These are phyloP conservation scores for Teratosphaeria zuluensis DNA, from an alignment of 2,329 filamentous ascomycete species.

Conservation along the genomic window DNA sequence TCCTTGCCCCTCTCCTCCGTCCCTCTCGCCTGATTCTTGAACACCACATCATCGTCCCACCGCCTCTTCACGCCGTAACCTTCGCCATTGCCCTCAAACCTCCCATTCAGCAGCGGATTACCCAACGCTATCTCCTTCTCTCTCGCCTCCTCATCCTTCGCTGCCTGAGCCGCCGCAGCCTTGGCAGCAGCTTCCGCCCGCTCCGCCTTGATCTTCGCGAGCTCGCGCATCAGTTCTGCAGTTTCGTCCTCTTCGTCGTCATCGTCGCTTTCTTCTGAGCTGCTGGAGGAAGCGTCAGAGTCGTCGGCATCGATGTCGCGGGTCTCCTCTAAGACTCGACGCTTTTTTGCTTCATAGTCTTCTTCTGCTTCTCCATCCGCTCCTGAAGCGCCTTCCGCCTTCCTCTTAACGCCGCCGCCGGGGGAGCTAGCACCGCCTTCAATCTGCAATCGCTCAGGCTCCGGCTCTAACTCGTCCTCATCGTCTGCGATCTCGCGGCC, in stretches of 20 bases:
- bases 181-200: conserved; percentile 70
- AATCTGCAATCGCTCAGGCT: conserved; percentile 32
- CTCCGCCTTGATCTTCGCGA: conserved; percentile 89
- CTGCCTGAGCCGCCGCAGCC: conserved; percentile 72
- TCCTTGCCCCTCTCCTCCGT: conserved; percentile 82
- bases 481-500: conserved; percentile 43
- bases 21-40: conserved; percentile 95
- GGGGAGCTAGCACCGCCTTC: conserved; percentile 32
- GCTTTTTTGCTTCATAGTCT: conserved; percentile 70
- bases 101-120: conserved; percentile 75
- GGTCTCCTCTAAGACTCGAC: conserved; percentile 78
- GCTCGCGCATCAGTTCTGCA: conserved; percentile 79
- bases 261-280: conserved; percentile 34
- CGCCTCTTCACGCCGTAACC: conserved; percentile 86
- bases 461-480: conserved; percentile 4
- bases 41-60: conserved; percentile 98
- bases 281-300: conserved; percentile 42
- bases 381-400: conserved; percentile 41
- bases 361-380: conserved; percentile 43
- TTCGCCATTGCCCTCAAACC: conserved; percentile 7
- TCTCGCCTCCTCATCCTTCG: conserved; percentile 69
- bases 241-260: conserved; percentile 70
- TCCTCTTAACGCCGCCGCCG: conserved; percentile 48
- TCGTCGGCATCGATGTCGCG: conserved; percentile 72
- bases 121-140: conserved; percentile 85